Conservation (phyloP, 2,329 filamentous ascomycete genomes). For the Amylocarpus encephaloides region DNA sequence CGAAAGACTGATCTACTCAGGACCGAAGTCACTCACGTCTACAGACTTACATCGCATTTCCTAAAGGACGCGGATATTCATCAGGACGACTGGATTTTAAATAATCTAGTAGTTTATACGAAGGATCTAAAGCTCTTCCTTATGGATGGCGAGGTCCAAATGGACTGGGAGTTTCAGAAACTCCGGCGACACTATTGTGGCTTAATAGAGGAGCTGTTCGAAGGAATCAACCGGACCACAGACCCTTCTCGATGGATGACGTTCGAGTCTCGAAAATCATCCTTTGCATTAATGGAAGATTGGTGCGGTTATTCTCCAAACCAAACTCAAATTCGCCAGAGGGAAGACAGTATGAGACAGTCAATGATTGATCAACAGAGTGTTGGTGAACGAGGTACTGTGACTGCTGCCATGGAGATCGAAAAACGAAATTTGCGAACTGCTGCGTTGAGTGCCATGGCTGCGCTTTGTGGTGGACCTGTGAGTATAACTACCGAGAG, state of each 20-base stretch:
- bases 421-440: slow-evolving; percentile 90
- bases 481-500: slow-evolving; percentile 85
- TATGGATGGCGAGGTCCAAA: slow-evolving; percentile 90
- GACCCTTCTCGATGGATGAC: slow-evolving; percentile 93
- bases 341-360: slow-evolving; percentile 83
- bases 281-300: slow-evolving; percentile 95
- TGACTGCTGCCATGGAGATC: slow-evolving; percentile 90
- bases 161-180: slow-evolving; percentile 90
- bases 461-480: slow-evolving; percentile 78
- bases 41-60: slow-evolving; percentile 88
- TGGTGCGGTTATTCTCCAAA: slow-evolving; percentile 98
- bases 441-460: slow-evolving; percentile 92
- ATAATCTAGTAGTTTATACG: slow-evolving; percentile 81
- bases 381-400: slow-evolving; percentile 65
- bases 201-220: slow-evolving; percentile 85
- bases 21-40: slow-evolving; percentile 93
- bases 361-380: slow-evolving; percentile 74
- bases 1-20: slow-evolving; percentile 79
- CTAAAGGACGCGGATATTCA: slow-evolving; percentile 71
- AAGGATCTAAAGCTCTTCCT: slow-evolving; percentile 91
- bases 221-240: slow-evolving; percentile 77
- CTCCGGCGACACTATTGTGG: slow-evolving; percentile 91
- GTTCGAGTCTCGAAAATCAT: slow-evolving; percentile 91
- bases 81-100: slow-evolving; percentile 83
- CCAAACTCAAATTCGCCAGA: slow-evolving; percentile 69